phyloP scores from a whole-genome alignment of 1,284 basidiomycete species.

The Athelia psychrophila region DNA sequence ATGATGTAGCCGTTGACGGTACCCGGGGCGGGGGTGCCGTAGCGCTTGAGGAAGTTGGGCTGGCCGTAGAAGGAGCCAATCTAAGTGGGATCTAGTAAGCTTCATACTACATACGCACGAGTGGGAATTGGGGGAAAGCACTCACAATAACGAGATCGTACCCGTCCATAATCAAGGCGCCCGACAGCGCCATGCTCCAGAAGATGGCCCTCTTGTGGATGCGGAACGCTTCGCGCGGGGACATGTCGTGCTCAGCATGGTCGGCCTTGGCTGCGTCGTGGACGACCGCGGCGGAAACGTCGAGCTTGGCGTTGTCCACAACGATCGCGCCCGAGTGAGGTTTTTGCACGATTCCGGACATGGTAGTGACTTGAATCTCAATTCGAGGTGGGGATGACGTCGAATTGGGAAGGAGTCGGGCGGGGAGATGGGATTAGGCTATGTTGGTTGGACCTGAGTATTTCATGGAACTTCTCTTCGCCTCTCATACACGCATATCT shows the following conservation, averaged over 20 bases:
- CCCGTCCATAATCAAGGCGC: constrained; percentile 16
- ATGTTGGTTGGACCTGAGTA: too few species aligned
- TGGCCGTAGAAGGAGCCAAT: too few species aligned
- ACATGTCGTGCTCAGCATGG: constrained; percentile 16
- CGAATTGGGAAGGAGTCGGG: too few species aligned
- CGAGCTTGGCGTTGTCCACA: background rate
- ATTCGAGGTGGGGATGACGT: too few species aligned
- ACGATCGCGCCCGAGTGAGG: background rate
- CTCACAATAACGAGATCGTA: constrained; percentile 16
- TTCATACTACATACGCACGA: constrained; percentile 3
- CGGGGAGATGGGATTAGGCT: too few species aligned
- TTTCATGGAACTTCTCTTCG: too few species aligned
- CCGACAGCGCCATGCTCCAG: constrained; percentile 16
- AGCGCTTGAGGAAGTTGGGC: constrained; percentile 10
- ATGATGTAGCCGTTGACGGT: constrained; percentile 14
- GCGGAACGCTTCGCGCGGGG: constrained; percentile 10
- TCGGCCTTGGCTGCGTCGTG: constrained; percentile 6
- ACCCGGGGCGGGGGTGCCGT: constrained; percentile 14
- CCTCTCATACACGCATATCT: too few species aligned
- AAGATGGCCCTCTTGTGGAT: constrained; percentile 16
- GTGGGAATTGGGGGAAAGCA: too few species aligned
- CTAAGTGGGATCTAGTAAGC: background rate
- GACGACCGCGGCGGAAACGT: too few species aligned
- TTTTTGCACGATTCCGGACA: too few species aligned
- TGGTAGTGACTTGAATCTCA: too few species aligned